These are phyloP conservation scores for Torrubiellomyces zombiae DNA, from an alignment of 2,329 filamentous ascomycete genomes.

Conservation along the genomic window DNA sequence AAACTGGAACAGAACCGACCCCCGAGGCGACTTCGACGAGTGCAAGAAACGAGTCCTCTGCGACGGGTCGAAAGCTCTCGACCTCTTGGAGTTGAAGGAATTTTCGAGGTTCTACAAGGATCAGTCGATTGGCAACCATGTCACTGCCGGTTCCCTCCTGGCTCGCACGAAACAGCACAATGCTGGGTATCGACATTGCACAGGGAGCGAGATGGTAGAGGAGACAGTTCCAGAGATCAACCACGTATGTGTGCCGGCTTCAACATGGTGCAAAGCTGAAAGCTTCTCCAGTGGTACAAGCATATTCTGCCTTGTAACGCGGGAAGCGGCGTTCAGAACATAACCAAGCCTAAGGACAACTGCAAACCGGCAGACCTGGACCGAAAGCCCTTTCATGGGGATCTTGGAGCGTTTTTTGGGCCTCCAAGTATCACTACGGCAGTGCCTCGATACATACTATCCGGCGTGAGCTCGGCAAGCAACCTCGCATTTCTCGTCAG, in stretches of 20 bases:
- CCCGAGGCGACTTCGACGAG: neutral
- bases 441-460: neutral
- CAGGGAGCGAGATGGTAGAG: neutral
- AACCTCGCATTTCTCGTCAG: slow-evolving; percentile 1
- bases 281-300: neutral
- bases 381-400: neutral
- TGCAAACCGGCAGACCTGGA: slow-evolving; percentile 1
- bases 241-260: neutral
- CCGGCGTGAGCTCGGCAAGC: neutral
- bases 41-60: neutral
- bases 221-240: neutral
- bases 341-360: slow-evolving; percentile 1
- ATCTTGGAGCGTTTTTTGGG: neutral
- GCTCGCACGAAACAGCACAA: slow-evolving; percentile 1
- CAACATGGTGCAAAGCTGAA: neutral
- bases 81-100: slow-evolving; percentile 1
- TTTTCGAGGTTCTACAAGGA: slow-evolving; percentile 1
- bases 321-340: slow-evolving; percentile 1
- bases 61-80: neutral
- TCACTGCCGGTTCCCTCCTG: neutral
- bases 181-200: neutral
- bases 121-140: slow-evolving; percentile 1
- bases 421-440: slow-evolving; percentile 1
- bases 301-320: neutral
- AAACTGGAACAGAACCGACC: neutral